These are phyloP conservation scores for Bolboschoenus planiculmis DNA, from an alignment of 176 grass and related monocot species.

Conservation along the genomic window DNA sequence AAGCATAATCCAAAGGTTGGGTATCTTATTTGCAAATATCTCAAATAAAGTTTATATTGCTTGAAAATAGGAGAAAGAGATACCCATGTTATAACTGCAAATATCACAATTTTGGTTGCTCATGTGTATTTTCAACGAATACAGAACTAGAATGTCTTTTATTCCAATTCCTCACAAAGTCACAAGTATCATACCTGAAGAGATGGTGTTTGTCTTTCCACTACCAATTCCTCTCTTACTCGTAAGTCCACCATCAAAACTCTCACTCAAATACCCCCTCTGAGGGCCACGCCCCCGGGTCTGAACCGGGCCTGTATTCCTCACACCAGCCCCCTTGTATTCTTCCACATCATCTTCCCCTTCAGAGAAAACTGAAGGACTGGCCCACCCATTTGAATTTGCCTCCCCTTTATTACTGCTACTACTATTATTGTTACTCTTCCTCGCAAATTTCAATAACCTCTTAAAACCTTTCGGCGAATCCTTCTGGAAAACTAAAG, in stretches of 20 bases:
- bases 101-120: neutral
- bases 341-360: constrained; percentile 94
- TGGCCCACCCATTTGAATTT: constrained; percentile 55
- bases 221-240: constrained; percentile 70
- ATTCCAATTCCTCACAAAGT: neutral
- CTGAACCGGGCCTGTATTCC: constrained; percentile 23
- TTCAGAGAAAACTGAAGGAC: constrained; percentile 78
- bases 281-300: constrained; percentile 12
- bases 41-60: neutral
- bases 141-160: constrained; percentile 12
- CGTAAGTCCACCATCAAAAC: constrained; percentile 48
- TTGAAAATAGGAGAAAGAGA: neutral
- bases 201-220: constrained; percentile 35
- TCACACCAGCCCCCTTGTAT: constrained; percentile 40
- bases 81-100: neutral
- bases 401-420: constrained; percentile 65
- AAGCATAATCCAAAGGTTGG: neutral
- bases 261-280: constrained; percentile 30
- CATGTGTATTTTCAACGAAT: neutral
- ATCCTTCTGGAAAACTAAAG: constrained; percentile 97
- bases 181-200: constrained; percentile 59
- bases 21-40: constrained; percentile 3
- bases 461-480: constrained; percentile 97
- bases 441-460: constrained; percentile 94
- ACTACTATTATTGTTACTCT: constrained; percentile 27